Conservation (phyloP, 352 stramenopile species). For the Globisporangium takayamanum region DNA sequence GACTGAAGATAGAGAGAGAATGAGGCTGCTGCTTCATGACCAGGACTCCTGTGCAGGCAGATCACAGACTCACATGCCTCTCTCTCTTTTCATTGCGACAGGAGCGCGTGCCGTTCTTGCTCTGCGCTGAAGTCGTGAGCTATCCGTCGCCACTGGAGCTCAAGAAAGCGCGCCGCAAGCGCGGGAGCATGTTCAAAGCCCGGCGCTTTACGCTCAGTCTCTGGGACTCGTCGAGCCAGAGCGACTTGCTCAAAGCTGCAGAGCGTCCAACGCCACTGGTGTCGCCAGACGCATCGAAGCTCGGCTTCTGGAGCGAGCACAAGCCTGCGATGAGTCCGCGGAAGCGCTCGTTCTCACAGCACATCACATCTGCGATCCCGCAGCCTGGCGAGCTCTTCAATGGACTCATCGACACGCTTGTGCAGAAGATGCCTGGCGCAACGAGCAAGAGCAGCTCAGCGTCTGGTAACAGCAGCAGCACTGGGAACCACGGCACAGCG, state of each 20-base stretch:
- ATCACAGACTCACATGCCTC: background rate
- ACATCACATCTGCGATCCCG: constrained; percentile 58
- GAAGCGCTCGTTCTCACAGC: constrained; percentile 66
- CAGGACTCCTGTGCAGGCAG: background rate
- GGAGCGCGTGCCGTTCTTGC: constrained; percentile 74
- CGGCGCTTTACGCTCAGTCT: constrained; percentile 57
- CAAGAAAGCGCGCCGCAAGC: constrained; percentile 33
- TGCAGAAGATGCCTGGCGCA: constrained; percentile 46
- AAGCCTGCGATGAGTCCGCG: constrained; percentile 51
- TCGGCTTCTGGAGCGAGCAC: constrained; percentile 81
- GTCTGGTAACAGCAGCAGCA: background rate
- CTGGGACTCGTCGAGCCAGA: constrained; percentile 48
- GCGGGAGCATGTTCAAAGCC: constrained; percentile 45
- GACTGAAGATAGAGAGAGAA: background rate
- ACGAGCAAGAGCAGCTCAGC: constrained; percentile 21
- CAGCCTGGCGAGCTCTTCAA: constrained; percentile 62
- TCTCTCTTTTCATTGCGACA: constrained; percentile 10
- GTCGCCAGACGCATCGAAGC: constrained; percentile 51
- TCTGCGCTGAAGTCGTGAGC: constrained; percentile 74
- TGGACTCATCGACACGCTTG: constrained; percentile 63
- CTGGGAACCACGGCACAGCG: constrained; percentile 10
- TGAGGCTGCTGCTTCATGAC: background rate
- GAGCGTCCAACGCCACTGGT: constrained; percentile 32
- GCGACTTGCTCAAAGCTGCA: constrained; percentile 20
- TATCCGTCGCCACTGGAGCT: constrained; percentile 36